These are phyloP conservation scores for Leccinum proximum DNA, from an alignment of 1,284 basidiomycete genomes.

Conservation along the genomic window DNA sequence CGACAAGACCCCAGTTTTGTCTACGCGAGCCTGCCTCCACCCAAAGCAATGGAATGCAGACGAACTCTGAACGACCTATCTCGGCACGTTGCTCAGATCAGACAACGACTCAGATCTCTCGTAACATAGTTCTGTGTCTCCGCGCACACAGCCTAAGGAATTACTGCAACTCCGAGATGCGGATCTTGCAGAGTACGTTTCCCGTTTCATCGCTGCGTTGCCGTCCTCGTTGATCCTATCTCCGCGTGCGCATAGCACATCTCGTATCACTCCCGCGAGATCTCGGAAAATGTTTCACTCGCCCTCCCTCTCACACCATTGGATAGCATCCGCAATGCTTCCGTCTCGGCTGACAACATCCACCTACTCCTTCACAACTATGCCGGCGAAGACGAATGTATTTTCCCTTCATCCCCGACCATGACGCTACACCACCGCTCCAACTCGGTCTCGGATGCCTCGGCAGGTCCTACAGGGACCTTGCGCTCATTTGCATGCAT, in stretches of 20 bases:
- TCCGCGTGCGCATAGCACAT: conserved; percentile 14
- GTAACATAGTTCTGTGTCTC: conserved; percentile 20
- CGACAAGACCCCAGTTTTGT: background rate
- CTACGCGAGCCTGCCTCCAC: conserved; percentile 16
- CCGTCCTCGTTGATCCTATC: background rate
- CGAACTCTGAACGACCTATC: conserved; percentile 22
- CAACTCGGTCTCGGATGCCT: conserved; percentile 24
- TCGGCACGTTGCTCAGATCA: conserved; percentile 15
- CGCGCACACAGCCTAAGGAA: conserved; percentile 21
- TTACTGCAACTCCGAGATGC: conserved; percentile 26
- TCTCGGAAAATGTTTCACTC: conserved; percentile 7
- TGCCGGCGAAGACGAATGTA: background rate
- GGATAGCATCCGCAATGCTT: conserved; percentile 10
- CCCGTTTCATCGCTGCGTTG: background rate
- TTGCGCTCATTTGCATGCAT: conserved; percentile 26
- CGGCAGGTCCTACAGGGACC: conserved; percentile 30
- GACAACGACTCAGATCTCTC: conserved; percentile 3
- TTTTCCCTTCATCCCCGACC: conserved; percentile 14
- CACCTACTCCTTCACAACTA: conserved; percentile 5
- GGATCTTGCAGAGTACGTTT: conserved; percentile 23
- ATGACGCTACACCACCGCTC: conserved; percentile 21
- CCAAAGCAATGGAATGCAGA: conserved; percentile 28
- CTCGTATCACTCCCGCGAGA: conserved; percentile 18
- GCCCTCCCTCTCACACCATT: conserved; percentile 10
- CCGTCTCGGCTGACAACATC: conserved; percentile 28